Conservation (phyloP, 192 early-diverging fungal genomes). For the Rhizophagus sp. region DNA sequence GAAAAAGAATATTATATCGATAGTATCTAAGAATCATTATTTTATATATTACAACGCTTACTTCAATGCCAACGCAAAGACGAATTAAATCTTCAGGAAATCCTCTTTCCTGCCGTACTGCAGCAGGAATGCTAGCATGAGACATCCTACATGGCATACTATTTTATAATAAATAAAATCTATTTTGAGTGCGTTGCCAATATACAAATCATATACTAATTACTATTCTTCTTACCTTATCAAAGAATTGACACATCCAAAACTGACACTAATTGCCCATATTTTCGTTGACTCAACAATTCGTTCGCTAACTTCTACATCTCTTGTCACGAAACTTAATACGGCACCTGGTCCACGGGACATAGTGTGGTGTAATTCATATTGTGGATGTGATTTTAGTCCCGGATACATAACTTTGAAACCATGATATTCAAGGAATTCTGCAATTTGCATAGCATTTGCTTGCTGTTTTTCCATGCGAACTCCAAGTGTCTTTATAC, state of each 20-base stretch:
- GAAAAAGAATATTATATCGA: not conserved
- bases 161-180: conserved; percentile 29
- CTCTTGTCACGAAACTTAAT: conserved; percentile 91
- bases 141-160: conserved; percentile 98
- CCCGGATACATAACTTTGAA: conserved; percentile 92
- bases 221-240: conserved; percentile 64
- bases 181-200: conserved; percentile 10
- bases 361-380: conserved; percentile 76
- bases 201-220: too few species aligned
- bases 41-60: conserved; percentile 12
- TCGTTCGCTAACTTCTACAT: conserved; percentile 71
- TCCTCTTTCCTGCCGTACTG: conserved; percentile 80
- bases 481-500: conserved; percentile 93
- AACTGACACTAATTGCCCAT: conserved; percentile 94
- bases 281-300: conserved; percentile 82
- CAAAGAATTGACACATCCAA: conserved; percentile 97
- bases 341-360: conserved; percentile 90
- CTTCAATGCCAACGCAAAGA: conserved; percentile 93
- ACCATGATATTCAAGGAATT: conserved; percentile 77
- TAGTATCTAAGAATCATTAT: not conserved
- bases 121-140: conserved; percentile 93
- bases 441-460: conserved; percentile 76
- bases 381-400: conserved; percentile 77
- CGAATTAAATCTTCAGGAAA: conserved; percentile 98
- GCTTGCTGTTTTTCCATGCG: conserved; percentile 95